Base-by-base conservation (phyloP, 768 basidiomycete genomes). In the Ephemerocybe angulata region DNA sequence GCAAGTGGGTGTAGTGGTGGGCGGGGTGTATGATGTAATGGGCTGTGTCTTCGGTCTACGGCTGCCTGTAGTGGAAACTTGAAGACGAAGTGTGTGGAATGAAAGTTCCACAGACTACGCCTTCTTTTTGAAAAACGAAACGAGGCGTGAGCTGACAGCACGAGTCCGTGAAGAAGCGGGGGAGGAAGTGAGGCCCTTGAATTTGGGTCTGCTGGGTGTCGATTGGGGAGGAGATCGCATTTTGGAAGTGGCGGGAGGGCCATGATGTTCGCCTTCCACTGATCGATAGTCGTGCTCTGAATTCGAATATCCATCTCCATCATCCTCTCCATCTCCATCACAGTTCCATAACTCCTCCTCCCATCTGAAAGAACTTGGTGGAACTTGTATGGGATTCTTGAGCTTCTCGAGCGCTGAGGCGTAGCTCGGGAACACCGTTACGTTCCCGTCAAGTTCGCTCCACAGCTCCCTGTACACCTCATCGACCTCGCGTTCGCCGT, bases 361-460 rank as follows among this genome's bases (percentile, higher is more conserved):
- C 40, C 40, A 42, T 6, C 40, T 7, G 21, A 42, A 42, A 13
- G 42, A 44, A n/a, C n/a, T n/a, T 21, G 42, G 42, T 44, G 42
- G 24, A 13, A 48, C n/a, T 13, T 11, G 3, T 17, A 55, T 30
- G 13, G 54, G 54, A 28, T 55, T 49, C 47, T 50, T 55, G 29
- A 55, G 54, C 40, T 55, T 55, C 54, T 55, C 54, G 31, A 55
- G 48, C 31, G 47, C 47, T n/a, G 54, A 48, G 17, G 54, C 54
- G 48, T 55, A 55, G 19, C 47, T 50, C 13, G 59, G 59, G 37
- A 63, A 63, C 19, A 63, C 62, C 7, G 42, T 55, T 6, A 59
- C 43, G 27, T 56, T 53, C 24, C 62, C 57, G 28, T 58, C 62
- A 27, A 63, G 40, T n/a, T 51, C 53, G 49, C 49, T 37, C 35